Percentiles rank a stretch among this genome's conserved stretches.
Evolutionary conservation across 352 stramenopile genomes (phyloP).

Genomic region (Phytophthora colocasiae): DNA sequence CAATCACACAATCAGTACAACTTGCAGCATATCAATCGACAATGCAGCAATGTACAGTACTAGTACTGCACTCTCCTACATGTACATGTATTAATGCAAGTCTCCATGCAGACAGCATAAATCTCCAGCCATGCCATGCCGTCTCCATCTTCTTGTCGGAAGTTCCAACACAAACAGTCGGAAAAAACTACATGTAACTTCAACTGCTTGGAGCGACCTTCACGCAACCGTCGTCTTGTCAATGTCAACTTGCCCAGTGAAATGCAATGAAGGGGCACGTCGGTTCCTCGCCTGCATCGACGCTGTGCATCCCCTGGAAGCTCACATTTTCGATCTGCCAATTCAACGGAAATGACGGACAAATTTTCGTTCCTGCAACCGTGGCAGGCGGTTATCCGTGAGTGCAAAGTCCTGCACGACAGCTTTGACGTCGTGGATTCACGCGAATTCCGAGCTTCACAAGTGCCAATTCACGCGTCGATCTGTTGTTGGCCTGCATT

Average conservation of each 20-base stretch:
- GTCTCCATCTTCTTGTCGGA: too few relatives aligned
- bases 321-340: slow-evolving; percentile 1
- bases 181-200: too few relatives aligned
- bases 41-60: too few relatives aligned
- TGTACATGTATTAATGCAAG: too few relatives aligned
- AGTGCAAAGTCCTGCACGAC: slow-evolving; percentile 19
- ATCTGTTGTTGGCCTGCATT: slow-evolving; percentile 17
- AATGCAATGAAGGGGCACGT: slow-evolving; percentile 4
- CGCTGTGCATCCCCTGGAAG: slow-evolving; percentile 1
- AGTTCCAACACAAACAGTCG: too few relatives aligned
- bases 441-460: slow-evolving; percentile 4
- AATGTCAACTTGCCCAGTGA: not conserved
- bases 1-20: too few relatives aligned
- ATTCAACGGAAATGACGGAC: slow-evolving; percentile 2
- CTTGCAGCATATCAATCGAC: too few relatives aligned
- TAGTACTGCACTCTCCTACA: too few relatives aligned
- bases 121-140: too few relatives aligned
- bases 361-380: slow-evolving; percentile 18
- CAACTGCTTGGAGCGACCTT: not conserved
- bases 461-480: slow-evolving; percentile 11
- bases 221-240: not conserved
- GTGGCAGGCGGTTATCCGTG: slow-evolving; percentile 6
- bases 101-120: slow-evolving; percentile 75
- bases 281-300: not conserved
- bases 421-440: slow-evolving; percentile 8